Conservation (phyloP, 2,329 filamentous ascomycete genomes). For the Aspergillus hiratsukae region DNA sequence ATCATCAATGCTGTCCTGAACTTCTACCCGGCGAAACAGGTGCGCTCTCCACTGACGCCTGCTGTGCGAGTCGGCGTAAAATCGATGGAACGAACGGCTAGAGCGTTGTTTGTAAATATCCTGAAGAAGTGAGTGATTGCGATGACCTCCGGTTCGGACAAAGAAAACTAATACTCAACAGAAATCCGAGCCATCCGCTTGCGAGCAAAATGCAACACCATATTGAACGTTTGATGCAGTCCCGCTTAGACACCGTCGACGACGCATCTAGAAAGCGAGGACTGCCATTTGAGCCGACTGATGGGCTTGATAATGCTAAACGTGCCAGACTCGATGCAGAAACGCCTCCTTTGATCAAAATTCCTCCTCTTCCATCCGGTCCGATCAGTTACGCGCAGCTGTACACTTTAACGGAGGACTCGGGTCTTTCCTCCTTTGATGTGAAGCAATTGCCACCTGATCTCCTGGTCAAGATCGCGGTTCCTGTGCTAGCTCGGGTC, state of each 20-base stretch:
- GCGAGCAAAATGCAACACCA: slow-evolving; percentile 78
- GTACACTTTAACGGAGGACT: slow-evolving; percentile 77
- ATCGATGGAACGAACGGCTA: slow-evolving; percentile 92
- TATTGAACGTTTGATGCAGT: slow-evolving; percentile 75
- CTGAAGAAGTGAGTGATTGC: slow-evolving; percentile 61
- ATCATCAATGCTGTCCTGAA: slow-evolving; percentile 80
- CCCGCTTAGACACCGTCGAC: slow-evolving; percentile 72
- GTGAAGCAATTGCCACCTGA: slow-evolving; percentile 72
- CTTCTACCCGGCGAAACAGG: slow-evolving; percentile 86
- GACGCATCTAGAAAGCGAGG: slow-evolving; percentile 72
- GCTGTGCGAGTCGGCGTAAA: slow-evolving; percentile 76
- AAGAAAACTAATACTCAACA: slow-evolving; percentile 34
- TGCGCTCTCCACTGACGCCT: slow-evolving; percentile 70
- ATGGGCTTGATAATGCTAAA: slow-evolving; percentile 73
- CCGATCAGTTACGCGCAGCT: slow-evolving; percentile 76
- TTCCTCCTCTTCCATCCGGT: slow-evolving; percentile 69
- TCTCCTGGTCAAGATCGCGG: slow-evolving; percentile 74
- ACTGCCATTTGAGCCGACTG: slow-evolving; percentile 64
- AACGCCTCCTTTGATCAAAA: slow-evolving; percentile 46
- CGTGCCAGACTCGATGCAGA: slow-evolving; percentile 65
- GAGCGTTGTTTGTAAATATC: slow-evolving; percentile 77
- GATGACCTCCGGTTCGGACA: not conserved
- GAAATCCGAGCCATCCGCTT: slow-evolving; percentile 75
- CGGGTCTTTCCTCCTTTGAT: slow-evolving; percentile 72
- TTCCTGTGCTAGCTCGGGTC: slow-evolving; percentile 69